Conservation (phyloP, 192 early-diverging fungal species). For the Dissophora globulifera region DNA sequence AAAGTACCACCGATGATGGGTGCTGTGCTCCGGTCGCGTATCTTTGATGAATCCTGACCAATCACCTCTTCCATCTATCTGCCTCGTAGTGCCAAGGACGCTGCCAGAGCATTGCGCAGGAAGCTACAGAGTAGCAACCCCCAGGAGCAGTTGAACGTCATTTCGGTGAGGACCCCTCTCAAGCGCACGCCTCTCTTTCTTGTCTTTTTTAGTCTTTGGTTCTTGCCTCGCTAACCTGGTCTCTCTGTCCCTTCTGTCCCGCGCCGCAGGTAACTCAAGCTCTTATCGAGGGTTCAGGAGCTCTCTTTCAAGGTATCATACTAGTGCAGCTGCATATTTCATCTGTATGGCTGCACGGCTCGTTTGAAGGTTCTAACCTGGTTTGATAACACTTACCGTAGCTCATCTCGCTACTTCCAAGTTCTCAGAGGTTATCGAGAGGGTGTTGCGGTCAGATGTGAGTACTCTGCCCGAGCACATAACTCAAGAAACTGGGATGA, state of each 20-base stretch:
- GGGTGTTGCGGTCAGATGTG: not conserved
- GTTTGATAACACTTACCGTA: not conserved
- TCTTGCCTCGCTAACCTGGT: too few relatives aligned
- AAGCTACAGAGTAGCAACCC: constrained; percentile 26
- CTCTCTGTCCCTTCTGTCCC: too few relatives aligned
- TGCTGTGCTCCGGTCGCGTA: too few relatives aligned
- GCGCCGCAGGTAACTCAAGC: constrained; percentile 7
- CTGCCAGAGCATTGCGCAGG: constrained; percentile 28
- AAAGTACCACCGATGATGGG: too few relatives aligned
- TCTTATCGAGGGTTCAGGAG: constrained; percentile 6
- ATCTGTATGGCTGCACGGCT: not conserved
- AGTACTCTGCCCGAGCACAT: too few relatives aligned
- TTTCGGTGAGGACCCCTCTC: constrained; percentile 20
- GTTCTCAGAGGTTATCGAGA: not conserved
- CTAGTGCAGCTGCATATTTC: too few relatives aligned
- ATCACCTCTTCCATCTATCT: too few relatives aligned
- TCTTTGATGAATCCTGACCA: too few relatives aligned
- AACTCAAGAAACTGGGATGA: too few relatives aligned
- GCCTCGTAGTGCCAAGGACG: constrained; percentile 37
- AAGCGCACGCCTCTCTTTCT: too few relatives aligned
- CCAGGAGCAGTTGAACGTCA: constrained; percentile 45
- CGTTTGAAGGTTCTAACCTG: not conserved
- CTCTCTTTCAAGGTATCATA: constrained; percentile 11
- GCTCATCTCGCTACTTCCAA: constrained; percentile 4
- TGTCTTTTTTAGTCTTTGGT: too few relatives aligned